A percentile compares a stretch with the other conserved stretches of the same genome.
Conservation (phyloP, 768 basidiomycete species). For the Tulasnella sp. region DNA sequence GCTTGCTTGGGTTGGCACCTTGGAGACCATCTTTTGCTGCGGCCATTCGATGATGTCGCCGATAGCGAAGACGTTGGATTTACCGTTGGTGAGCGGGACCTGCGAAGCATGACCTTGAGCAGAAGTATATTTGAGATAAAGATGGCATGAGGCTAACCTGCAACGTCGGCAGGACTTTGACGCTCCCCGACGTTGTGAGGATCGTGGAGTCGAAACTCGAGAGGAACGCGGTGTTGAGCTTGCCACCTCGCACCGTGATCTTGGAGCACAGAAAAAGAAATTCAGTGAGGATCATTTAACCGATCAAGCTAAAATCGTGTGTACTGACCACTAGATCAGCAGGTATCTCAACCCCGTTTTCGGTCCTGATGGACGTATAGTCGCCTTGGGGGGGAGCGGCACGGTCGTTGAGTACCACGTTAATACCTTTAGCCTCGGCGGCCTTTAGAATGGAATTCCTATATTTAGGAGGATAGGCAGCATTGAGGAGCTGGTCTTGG, state of each 20-base stretch:
- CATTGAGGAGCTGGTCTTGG: constrained; percentile 16
- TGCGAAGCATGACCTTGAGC: too few relatives aligned
- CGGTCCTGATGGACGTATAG: constrained; percentile 17
- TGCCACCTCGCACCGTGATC: constrained; percentile 15
- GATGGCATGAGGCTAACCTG: background rate
- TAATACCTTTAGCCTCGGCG: constrained; percentile 14
- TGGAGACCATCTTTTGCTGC: constrained; percentile 19
- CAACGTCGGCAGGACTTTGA: constrained; percentile 21
- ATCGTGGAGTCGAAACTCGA: constrained; percentile 15
- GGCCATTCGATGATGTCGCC: constrained; percentile 20
- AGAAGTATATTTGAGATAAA: too few relatives aligned
- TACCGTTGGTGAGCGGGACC: constrained; percentile 15
- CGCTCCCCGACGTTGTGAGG: constrained; percentile 12
- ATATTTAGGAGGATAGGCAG: constrained; percentile 20
- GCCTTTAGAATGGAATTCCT: constrained; percentile 13
- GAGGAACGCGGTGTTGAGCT: constrained; percentile 15
- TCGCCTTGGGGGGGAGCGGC: constrained; percentile 2
- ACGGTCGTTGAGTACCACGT: constrained; percentile 18
- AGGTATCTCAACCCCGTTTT: constrained; percentile 19
- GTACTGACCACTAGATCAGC: constrained; percentile 22
- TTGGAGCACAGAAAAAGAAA: background rate
- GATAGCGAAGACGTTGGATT: constrained; percentile 18
- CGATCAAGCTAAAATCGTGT: too few relatives aligned
- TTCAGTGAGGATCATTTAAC: background rate
- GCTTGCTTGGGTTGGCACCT: constrained; percentile 14